Base-by-base conservation (phyloP, 2,329 filamentous ascomycete genomes). In the Ambrosiella cleistominuta region DNA sequence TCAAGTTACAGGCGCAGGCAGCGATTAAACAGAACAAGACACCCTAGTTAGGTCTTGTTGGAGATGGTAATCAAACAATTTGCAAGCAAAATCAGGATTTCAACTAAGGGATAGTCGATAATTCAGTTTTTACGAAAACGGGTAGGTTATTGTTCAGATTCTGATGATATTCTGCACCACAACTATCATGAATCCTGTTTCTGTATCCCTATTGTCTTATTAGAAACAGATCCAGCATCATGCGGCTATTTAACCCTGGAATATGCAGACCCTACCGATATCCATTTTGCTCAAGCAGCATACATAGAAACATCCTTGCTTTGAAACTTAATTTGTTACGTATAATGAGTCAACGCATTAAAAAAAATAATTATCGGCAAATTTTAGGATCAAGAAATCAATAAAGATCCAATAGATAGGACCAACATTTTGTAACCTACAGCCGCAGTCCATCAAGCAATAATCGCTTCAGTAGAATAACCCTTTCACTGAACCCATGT, bases 11-110 rank as follows among this genome's bases (percentile, higher is more conserved):
- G 53, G 51, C 15, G 38, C 37, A 55, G 38, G 47, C 47, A 51
- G 47, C 47, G n/a, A 35, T 19, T 12, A 51, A 36, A 51, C 17
- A 51, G 17, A 19, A 2, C 47, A 51, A 35, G 17, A 51, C 17
- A 51, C 47, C 47, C 47, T 36, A 51, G 47, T 51, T 27, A 51
- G 35, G 8, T 51, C 5, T 9, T 11, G 47, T 51, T 51, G 27
- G 47, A 51, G 7, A 19, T n/a, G 47, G 47, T 51, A 51, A 51
- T 51, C 47, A 51, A 51, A n/a, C 47, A 35, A 51, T 36, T 51
- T 36, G 8, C 17, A 51, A 7, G 47, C 17, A 12, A 51, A 51
- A 51, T 36, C 8, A 1, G 47, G 27, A 9, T 12, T 51, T 51
- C 3, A 36, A 51, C 35, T 6, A 19, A 35, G 12, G 35, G 27